Conservation (phyloP, 129 eudicot genomes). For the Tagetes erecta region DNA sequence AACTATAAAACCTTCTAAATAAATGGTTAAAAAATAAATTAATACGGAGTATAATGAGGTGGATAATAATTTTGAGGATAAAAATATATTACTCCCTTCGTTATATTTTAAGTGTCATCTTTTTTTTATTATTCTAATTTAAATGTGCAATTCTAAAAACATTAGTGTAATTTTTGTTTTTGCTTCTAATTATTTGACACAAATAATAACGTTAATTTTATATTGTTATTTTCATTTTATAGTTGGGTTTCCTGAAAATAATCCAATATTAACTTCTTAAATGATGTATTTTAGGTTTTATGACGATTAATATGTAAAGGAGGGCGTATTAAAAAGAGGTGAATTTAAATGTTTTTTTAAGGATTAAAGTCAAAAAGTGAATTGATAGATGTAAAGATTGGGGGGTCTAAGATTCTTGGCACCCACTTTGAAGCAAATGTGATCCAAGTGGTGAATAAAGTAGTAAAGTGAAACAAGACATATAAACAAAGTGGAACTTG, state of each 20-base stretch:
- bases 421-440: constrained; percentile 50
- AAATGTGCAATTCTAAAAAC: too few relatives aligned
- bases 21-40: background rate
- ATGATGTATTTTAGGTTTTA: too few relatives aligned
- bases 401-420: constrained; percentile 53
- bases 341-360: constrained; percentile 23
- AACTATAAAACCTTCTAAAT: too few relatives aligned
- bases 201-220: too few relatives aligned
- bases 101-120: too few relatives aligned
- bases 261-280: too few relatives aligned
- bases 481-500: constrained; percentile 29
- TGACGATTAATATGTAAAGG: too few relatives aligned
- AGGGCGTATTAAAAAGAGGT: background rate
- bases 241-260: too few relatives aligned
- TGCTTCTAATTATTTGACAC: too few relatives aligned
- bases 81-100: background rate
- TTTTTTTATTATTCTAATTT: too few relatives aligned
- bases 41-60: background rate
- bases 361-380: constrained; percentile 50
- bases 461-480: constrained; percentile 28
- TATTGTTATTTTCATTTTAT: too few relatives aligned
- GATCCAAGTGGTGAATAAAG: constrained; percentile 49
- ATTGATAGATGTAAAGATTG: constrained; percentile 18
- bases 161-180: too few relatives aligned
- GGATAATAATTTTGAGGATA: background rate